These are phyloP conservation scores for Hypoxylon sp. DNA, from an alignment of 2,329 filamentous ascomycete species.

Conservation along the genomic window DNA sequence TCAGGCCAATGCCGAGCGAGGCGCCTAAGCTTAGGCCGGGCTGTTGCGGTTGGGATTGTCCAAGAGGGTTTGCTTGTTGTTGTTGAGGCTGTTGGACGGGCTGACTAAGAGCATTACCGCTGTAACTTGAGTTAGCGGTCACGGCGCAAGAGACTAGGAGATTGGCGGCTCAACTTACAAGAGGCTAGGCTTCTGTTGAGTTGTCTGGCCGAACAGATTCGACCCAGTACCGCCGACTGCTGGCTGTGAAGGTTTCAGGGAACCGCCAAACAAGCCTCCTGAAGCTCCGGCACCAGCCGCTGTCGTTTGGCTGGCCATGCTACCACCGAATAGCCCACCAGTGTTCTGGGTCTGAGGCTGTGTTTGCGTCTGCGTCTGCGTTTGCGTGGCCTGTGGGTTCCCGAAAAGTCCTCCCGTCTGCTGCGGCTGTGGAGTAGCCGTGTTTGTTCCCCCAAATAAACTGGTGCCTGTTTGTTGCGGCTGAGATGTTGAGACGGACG, in stretches of 20 bases:
- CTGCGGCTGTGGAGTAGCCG: conserved; percentile 45
- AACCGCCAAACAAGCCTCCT: conserved; percentile 43
- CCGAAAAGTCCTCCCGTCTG: conserved; percentile 48
- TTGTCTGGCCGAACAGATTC: conserved; percentile 44
- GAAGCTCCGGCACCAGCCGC: conserved; percentile 30
- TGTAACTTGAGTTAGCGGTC: conserved; percentile 30
- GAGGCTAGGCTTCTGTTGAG: conserved; percentile 49
- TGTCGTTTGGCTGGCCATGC: conserved; percentile 39
- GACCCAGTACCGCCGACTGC: conserved; percentile 29
- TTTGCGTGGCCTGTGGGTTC: conserved; percentile 36
- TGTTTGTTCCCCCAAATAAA: conserved; percentile 45
- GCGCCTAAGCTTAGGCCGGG: conserved; percentile 46
- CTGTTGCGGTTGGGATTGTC: conserved; percentile 48
- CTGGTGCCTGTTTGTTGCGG: conserved; percentile 45
- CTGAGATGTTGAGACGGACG: conserved; percentile 46
- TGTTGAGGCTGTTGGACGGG: conserved; percentile 30
- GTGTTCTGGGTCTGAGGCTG: conserved; percentile 28
- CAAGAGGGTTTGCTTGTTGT: conserved; percentile 40
- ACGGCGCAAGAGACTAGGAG: not conserved
- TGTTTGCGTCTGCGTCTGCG: conserved; percentile 31
- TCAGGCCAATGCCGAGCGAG: conserved; percentile 55
- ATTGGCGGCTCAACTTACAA: conserved; percentile 51
- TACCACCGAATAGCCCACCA: conserved; percentile 49
- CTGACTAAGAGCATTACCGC: conserved; percentile 44
- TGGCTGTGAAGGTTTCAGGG: conserved; percentile 44